A percentile compares a stretch with the other conserved stretches of the same genome.
Conservation (phyloP, 345 rosid species). For the Sapria himalayana region DNA sequence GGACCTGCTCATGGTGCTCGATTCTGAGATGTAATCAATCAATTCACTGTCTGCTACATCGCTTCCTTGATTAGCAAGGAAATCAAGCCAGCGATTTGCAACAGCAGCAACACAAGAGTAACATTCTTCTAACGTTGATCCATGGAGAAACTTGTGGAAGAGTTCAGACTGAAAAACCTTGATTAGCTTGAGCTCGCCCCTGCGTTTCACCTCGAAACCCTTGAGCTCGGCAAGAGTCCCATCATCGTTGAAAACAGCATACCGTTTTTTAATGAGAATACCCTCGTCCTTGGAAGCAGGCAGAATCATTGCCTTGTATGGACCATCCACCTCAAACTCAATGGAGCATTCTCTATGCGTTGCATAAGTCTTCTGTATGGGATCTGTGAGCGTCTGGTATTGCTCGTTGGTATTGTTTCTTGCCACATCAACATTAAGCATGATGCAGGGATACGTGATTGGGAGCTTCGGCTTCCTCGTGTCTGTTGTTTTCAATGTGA, state of each 20-base stretch:
- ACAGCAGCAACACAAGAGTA: slow-evolving; percentile 84
- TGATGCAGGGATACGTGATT: slow-evolving; percentile 90
- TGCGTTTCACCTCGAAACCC: slow-evolving; percentile 97
- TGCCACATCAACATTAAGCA: slow-evolving; percentile 92
- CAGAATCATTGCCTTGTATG: slow-evolving; percentile 98
- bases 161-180: slow-evolving; percentile 98
- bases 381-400: slow-evolving; percentile 83
- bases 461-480: slow-evolving; percentile 67
- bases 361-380: slow-evolving; percentile 46
- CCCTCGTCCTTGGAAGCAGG: slow-evolving; percentile 99
- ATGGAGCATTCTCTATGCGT: slow-evolving; percentile 92
- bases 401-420: slow-evolving; percentile 88
- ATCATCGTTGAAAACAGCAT: slow-evolving; percentile 96
- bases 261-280: slow-evolving; percentile 79
- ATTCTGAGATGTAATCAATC: slow-evolving; percentile 89
- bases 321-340: slow-evolving; percentile 99
- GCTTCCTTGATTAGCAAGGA: slow-evolving; percentile 81
- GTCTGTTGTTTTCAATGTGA: slow-evolving; percentile 79
- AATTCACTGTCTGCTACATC: slow-evolving; percentile 86
- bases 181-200: slow-evolving; percentile 97
- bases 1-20: slow-evolving; percentile 99
- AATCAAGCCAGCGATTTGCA: slow-evolving; percentile 96
- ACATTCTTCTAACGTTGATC: slow-evolving; percentile 77
- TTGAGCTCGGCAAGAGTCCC: slow-evolving; percentile 96
- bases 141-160: slow-evolving; percentile 85